These are phyloP conservation scores for Ustanciosporium gigantosporum DNA, from an alignment of 1,284 basidiomycete species.

Conservation along the genomic window DNA sequence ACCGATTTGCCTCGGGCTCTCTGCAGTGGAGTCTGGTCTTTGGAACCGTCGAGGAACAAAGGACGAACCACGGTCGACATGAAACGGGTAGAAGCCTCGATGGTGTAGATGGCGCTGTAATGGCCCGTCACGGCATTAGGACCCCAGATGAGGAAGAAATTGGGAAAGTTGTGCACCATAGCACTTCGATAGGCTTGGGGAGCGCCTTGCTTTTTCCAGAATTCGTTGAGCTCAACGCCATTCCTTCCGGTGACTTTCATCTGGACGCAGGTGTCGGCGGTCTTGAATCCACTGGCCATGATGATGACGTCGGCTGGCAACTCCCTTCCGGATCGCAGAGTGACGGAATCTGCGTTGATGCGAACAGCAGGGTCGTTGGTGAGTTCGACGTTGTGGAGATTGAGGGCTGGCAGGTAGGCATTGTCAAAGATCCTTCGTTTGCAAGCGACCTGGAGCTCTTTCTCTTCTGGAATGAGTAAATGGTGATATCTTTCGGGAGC, in stretches of 20 bases:
- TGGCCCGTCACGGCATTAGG: constrained; percentile 44
- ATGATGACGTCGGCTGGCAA: constrained; percentile 37
- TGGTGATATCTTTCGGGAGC: constrained; percentile 47
- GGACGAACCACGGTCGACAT: constrained; percentile 13
- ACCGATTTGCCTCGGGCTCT: constrained; percentile 11
- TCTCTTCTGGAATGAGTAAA: constrained; percentile 37
- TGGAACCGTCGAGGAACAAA: constrained; percentile 9
- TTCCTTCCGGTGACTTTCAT: constrained; percentile 24
- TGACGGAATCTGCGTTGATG: constrained; percentile 23
- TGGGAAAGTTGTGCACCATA: constrained; percentile 41
- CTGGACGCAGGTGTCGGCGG: constrained; percentile 15
- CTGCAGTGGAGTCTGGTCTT: not conserved
- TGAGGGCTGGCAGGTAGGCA: constrained; percentile 29
- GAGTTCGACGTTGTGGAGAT: constrained; percentile 31
- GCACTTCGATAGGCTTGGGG: constrained; percentile 36
- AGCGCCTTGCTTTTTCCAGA: constrained; percentile 24
- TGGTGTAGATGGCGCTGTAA: constrained; percentile 21
- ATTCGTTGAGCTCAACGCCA: constrained; percentile 21
- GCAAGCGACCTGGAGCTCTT: constrained; percentile 36
- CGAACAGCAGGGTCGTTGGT: constrained; percentile 9
- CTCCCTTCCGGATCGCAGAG: constrained; percentile 20
- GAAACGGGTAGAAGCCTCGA: constrained; percentile 19
- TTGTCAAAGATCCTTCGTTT: constrained; percentile 45
- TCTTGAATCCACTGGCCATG: constrained; percentile 34
- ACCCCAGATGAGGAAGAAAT: constrained; percentile 40